Evolutionary conservation across 495 filamentous ascomycete species (phyloP).

Genomic region (Penicillium paradoxum): DNA sequence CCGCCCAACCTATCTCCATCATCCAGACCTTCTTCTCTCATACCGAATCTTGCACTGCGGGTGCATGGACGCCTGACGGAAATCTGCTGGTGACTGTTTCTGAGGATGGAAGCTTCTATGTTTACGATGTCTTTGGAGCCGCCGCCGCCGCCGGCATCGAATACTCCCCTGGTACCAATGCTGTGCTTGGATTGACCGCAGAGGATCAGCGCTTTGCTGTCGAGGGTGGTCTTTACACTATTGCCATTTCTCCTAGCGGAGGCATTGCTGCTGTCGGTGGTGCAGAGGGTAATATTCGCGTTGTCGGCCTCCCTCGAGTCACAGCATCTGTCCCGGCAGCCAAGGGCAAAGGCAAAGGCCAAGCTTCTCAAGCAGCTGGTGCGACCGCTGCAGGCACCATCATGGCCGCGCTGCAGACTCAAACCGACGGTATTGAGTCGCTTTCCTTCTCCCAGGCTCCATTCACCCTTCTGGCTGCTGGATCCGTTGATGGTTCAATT

Average conservation of each 20-base stretch:
- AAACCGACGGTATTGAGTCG: slow-evolving; percentile 78
- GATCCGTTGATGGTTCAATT: slow-evolving; percentile 86
- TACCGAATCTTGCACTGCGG: slow-evolving; percentile 80
- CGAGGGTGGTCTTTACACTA: slow-evolving; percentile 83
- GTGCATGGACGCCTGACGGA: slow-evolving; percentile 85
- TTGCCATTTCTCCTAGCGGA: slow-evolving; percentile 73
- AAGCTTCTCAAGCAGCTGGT: slow-evolving; percentile 31
- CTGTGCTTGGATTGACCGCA: slow-evolving; percentile 72
- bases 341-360: slow-evolving; percentile 22
- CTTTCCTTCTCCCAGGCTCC: slow-evolving; percentile 75
- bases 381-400: slow-evolving; percentile 72
- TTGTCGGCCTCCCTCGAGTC: slow-evolving; percentile 77
- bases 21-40: slow-evolving; percentile 89
- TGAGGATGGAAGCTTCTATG: slow-evolving; percentile 84
- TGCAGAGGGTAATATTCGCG: slow-evolving; percentile 73
- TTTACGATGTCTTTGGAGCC: slow-evolving; percentile 86
- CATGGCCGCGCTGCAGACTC: slow-evolving; percentile 63
- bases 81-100: slow-evolving; percentile 83
- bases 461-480: slow-evolving; percentile 75
- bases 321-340: slow-evolving; percentile 29
- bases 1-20: slow-evolving; percentile 63
- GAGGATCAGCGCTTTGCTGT: slow-evolving; percentile 86
- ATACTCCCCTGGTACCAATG: slow-evolving; percentile 61
- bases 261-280: slow-evolving; percentile 81
- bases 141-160: slow-evolving; percentile 70